Evolutionary conservation across 2,329 filamentous ascomycete genomes (phyloP), one percentile per base, ranked within the genome.

Genomic region (Penicillium sp.): DNA sequence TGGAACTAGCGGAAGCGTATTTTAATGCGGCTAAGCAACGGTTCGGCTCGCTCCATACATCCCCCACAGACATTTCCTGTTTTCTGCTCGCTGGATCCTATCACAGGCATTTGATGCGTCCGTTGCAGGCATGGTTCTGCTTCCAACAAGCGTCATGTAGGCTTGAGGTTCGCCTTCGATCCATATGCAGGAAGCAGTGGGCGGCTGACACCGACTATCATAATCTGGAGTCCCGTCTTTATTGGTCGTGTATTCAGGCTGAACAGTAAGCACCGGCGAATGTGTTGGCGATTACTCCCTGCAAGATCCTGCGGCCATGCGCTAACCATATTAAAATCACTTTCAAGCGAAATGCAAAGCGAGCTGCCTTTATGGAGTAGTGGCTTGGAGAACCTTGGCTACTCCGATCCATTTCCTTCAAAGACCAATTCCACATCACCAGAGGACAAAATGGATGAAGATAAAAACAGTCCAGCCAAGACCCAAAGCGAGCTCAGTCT

Each of bases 241-340:
- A 60, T 28, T 60, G 57, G 57, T 56, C 57, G 11, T 60, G 57
- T 49, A 60, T 60, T n/a, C 54, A 59, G 26, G 56, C 55, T 9
- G 57, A 60, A 42, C 56, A 58, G 57, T 60, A 40, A 45, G 55
- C 40, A 32, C 29, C 3, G 7, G 8, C 29, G 29, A 32, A 32
- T 32, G 3, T 32, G 29, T 32, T 32, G 25, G 12, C 6, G 9
- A 7, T n/a, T 9, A 9, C 2, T 33, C n/a, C 29, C 4, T 33
- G 6, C 45, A 25, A 9, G 7, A 26, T 29, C 3, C 32, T 4
- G 9, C 37, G 9, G n/a, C 6, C 38, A 8, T 36, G 3, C 18
- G 42, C 37, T 46, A 27, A 46, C n/a, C 25, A 4, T 33, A 4
- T 43, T 33, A 18, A 5, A 29, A 32, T 8, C 7, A 40, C 12